These are phyloP conservation scores for Misopates orontium DNA, from an alignment of 257 asterid genomes.

Conservation along the genomic window DNA sequence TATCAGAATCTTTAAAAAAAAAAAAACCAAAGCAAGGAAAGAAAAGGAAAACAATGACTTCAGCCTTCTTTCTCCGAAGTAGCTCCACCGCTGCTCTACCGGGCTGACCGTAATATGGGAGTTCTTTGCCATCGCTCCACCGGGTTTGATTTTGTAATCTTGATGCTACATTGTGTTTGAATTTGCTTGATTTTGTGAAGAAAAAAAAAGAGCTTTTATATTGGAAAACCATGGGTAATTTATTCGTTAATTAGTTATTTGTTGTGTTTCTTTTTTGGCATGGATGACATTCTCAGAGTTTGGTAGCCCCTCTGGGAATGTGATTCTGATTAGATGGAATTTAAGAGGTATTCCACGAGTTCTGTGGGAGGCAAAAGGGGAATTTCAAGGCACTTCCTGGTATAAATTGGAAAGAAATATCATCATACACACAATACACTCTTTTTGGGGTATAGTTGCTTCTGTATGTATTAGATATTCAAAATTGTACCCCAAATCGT, in stretches of 20 bases:
- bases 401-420: slow-evolving; percentile 75
- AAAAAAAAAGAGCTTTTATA: neutral
- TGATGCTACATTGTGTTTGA: slow-evolving; percentile 1
- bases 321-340: slow-evolving; percentile 74
- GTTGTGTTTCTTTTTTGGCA: slow-evolving; percentile 32
- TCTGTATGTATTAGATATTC: too few species aligned
- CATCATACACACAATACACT: too few species aligned
- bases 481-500: too few species aligned
- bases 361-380: slow-evolving; percentile 86
- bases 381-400: slow-evolving; percentile 79
- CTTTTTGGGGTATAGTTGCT: too few species aligned
- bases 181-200: neutral
- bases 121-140: too few species aligned
- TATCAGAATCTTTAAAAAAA: too few species aligned
- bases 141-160: neutral
- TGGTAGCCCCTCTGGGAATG: slow-evolving; percentile 89
- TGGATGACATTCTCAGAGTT: slow-evolving; percentile 77
- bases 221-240: too few species aligned
- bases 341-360: slow-evolving; percentile 69
- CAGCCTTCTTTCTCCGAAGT: too few species aligned
- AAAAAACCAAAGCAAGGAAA: too few species aligned
- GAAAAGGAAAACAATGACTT: too few species aligned
- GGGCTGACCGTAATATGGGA: too few species aligned
- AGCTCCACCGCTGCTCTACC: too few species aligned
- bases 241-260: neutral